phyloP scores from a whole-genome alignment of 2,329 filamentous ascomycete genomes.

The Phaeoacremonium minimum region DNA sequence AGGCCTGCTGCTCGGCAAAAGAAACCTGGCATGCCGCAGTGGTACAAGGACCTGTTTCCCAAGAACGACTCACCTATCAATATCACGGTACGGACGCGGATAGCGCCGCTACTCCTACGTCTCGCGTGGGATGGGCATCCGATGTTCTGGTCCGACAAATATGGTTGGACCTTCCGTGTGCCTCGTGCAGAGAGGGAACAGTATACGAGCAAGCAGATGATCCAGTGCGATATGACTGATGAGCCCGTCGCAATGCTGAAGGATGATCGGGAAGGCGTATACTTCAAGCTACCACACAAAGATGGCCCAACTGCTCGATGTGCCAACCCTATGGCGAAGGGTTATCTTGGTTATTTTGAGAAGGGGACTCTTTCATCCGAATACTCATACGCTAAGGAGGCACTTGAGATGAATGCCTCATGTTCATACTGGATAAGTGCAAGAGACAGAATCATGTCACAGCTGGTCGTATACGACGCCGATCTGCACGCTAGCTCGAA shows the following conservation, averaged over 20 bases:
- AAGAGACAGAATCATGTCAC: slow-evolving; percentile 85
- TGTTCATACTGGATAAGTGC: slow-evolving; percentile 99
- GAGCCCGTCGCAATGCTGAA: slow-evolving; percentile 64
- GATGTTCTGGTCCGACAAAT: slow-evolving; percentile 86
- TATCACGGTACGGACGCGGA: slow-evolving; percentile 79
- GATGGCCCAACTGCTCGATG: slow-evolving; percentile 85
- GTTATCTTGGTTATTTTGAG: slow-evolving; percentile 88
- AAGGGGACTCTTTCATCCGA: slow-evolving; percentile 83
- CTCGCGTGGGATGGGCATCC: slow-evolving; percentile 88
- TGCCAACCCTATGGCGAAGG: slow-evolving; percentile 83
- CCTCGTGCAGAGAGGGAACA: slow-evolving; percentile 54
- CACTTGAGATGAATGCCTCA: slow-evolving; percentile 95
- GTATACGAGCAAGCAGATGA: slow-evolving; percentile 69
- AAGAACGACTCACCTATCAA: slow-evolving; percentile 66
- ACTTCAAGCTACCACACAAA: slow-evolving; percentile 95
- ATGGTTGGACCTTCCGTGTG: slow-evolving; percentile 90
- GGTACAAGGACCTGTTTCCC: slow-evolving; percentile 89
- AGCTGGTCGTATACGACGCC: slow-evolving; percentile 86
- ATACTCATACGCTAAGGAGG: slow-evolving; percentile 86
- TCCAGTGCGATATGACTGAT: slow-evolving; percentile 70
- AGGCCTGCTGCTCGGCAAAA: slow-evolving; percentile 81
- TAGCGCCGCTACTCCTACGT: slow-evolving; percentile 79
- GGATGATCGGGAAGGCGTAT: slow-evolving; percentile 62
- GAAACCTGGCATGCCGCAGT: slow-evolving; percentile 88
- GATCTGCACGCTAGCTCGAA: slow-evolving; percentile 34